Evolutionary conservation across 345 rosid species (phyloP).

Genomic region (Citrus hindsii): DNA sequence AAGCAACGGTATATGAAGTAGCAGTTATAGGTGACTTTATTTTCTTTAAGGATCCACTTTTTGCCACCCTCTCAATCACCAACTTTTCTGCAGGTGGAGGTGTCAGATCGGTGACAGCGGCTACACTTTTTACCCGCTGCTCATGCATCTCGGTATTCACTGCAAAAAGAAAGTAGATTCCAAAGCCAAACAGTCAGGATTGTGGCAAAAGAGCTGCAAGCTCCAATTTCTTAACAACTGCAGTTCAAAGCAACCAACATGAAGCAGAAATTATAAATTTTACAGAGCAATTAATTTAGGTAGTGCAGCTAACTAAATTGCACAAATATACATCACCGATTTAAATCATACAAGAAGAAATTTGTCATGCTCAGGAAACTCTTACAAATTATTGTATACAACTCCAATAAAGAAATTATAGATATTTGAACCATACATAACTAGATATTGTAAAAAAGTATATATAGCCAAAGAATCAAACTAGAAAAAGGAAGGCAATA

Average conservation of each 20-base stretch:
- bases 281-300: background rate
- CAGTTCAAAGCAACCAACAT: background rate
- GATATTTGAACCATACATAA: background rate
- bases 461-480: background rate
- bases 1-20: conserved; percentile 72
- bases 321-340: background rate
- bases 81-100: conserved; percentile 71
- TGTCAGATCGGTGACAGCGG: conserved; percentile 69
- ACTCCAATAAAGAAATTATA: background rate
- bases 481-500: background rate
- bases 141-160: conserved; percentile 54
- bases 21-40: conserved; percentile 77
- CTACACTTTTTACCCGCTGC: conserved; percentile 56
- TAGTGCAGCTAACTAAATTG: background rate
- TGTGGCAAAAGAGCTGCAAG: background rate
- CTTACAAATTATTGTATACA: background rate
- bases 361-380: background rate
- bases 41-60: conserved; percentile 68
- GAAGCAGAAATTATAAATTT: background rate
- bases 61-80: conserved; percentile 55
- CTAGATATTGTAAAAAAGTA: background rate
- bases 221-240: background rate
- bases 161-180: conserved; percentile 20
- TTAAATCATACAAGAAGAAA: background rate
- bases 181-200: conserved; percentile 1